These are phyloP conservation scores for Cordyceps tenuipes DNA, from an alignment of 2,329 filamentous ascomycete genomes.

Conservation along the genomic window DNA sequence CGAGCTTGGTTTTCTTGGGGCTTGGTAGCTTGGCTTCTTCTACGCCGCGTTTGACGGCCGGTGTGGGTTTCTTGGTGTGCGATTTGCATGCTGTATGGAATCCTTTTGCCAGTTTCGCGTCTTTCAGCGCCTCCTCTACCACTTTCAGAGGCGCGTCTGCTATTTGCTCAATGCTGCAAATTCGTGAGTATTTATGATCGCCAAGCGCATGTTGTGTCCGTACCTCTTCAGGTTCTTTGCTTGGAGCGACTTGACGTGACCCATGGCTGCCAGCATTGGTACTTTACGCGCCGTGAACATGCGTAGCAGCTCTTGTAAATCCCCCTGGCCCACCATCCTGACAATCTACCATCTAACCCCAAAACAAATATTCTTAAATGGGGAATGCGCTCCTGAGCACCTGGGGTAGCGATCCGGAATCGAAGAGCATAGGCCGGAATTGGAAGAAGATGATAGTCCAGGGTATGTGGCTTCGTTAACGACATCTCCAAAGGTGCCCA, in stretches of 20 bases:
- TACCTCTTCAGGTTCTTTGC: slow-evolving; percentile 47
- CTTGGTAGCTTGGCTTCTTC: slow-evolving; percentile 14
- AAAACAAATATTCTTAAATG: not conserved
- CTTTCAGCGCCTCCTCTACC: slow-evolving; percentile 38
- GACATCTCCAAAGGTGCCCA: not conserved
- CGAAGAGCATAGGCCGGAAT: not conserved
- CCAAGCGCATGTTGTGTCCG: slow-evolving; percentile 15
- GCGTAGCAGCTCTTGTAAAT: slow-evolving; percentile 53
- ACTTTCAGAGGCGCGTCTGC: slow-evolving; percentile 37
- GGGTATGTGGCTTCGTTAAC: not conserved
- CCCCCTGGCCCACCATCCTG: slow-evolving; percentile 47
- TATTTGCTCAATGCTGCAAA: slow-evolving; percentile 43
- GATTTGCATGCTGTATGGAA: slow-evolving; percentile 48
- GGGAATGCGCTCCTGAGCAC: too few relatives aligned
- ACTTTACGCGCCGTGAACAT: slow-evolving; percentile 51
- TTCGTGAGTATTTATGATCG: not conserved
- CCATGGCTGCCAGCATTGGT: slow-evolving; percentile 51
- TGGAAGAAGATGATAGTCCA: not conserved
- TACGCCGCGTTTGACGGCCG: slow-evolving; percentile 22
- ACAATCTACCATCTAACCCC: not conserved
- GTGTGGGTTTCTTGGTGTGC: slow-evolving; percentile 32
- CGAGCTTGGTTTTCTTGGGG: slow-evolving; percentile 26
- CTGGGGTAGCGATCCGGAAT: not conserved
- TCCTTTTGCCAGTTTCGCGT: slow-evolving; percentile 40
- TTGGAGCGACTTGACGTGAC: slow-evolving; percentile 50